These are phyloP conservation scores for Zymoseptoria tritici DNA, from an alignment of 2,329 filamentous ascomycete genomes.

Conservation along the genomic window DNA sequence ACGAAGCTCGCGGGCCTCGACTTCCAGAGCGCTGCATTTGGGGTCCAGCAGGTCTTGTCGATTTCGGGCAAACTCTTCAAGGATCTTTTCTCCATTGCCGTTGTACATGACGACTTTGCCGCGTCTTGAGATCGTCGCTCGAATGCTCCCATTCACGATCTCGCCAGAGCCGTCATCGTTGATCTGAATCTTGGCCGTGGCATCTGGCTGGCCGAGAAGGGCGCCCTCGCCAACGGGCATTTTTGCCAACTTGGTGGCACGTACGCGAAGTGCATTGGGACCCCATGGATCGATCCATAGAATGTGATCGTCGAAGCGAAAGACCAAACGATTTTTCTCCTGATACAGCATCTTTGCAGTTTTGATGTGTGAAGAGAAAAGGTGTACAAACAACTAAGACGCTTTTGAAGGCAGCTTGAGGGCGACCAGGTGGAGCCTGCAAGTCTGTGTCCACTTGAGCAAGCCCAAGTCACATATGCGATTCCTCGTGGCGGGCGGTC, in stretches of 20 bases:
- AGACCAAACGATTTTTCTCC: slow-evolving; percentile 53
- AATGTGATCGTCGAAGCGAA: slow-evolving; percentile 46
- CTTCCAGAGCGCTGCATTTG: slow-evolving; percentile 50
- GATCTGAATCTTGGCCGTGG: slow-evolving; percentile 11
- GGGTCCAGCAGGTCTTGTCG: slow-evolving; percentile 47
- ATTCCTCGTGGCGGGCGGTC: background rate
- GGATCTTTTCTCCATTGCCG: slow-evolving; percentile 32
- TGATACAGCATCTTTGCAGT: slow-evolving; percentile 28
- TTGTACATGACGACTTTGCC: slow-evolving; percentile 47
- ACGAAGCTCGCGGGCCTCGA: slow-evolving; percentile 53
- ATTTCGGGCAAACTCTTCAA: slow-evolving; percentile 49
- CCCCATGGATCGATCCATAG: slow-evolving; percentile 47
- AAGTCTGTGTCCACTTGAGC: background rate
- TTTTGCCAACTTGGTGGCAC: slow-evolving; percentile 36
- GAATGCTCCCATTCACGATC: slow-evolving; percentile 45
- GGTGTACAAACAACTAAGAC: background rate
- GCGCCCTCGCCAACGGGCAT: slow-evolving; percentile 39
- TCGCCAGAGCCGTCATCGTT: slow-evolving; percentile 24
- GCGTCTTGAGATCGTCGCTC: slow-evolving; percentile 38
- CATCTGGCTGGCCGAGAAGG: slow-evolving; percentile 20
- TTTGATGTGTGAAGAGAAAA: background rate
- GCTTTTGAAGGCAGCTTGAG: background rate
- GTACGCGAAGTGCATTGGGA: slow-evolving; percentile 41
- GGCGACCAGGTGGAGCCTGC: too few species aligned
- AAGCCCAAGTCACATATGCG: background rate